Evolutionary conservation across 805 yeast species (phyloP).

Genomic region (Suhomyces xylopsoci): DNA sequence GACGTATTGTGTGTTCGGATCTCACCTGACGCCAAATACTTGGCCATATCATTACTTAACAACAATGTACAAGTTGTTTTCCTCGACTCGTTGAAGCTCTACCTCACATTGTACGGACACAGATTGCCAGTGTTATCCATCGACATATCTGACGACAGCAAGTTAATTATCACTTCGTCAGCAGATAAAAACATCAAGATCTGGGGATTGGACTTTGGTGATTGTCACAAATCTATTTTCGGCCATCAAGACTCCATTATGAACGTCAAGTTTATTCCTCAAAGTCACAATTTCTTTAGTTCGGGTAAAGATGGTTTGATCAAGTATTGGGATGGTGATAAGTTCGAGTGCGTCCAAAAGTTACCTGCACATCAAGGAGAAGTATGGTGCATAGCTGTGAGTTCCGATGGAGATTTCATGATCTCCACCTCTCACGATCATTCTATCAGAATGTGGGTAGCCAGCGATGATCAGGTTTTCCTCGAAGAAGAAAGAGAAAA

Average conservation of each 20-base stretch:
- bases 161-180: constrained; percentile 84
- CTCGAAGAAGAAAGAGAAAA: constrained; percentile 95
- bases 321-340: constrained; percentile 98
- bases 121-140: constrained; percentile 91
- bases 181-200: constrained; percentile 97
- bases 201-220: constrained; percentile 99
- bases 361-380: constrained; percentile 82
- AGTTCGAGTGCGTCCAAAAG: constrained; percentile 90
- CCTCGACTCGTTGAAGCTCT: constrained; percentile 82
- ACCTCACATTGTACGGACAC: constrained; percentile 89
- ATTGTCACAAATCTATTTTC: constrained; percentile 93
- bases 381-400: constrained; percentile 88
- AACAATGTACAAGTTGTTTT: constrained; percentile 95
- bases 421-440: constrained; percentile 91
- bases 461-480: constrained; percentile 93
- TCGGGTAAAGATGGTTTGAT: constrained; percentile 85
- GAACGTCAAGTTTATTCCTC: constrained; percentile 80
- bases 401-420: constrained; percentile 65
- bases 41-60: constrained; percentile 85
- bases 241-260: constrained; percentile 96
- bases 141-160: constrained; percentile 87
- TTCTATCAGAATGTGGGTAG: constrained; percentile 88
- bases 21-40: constrained; percentile 71
- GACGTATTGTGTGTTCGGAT: constrained; percentile 78
- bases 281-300: constrained; percentile 85